These are phyloP conservation scores for Neofusicoccum cordaticola DNA, from an alignment of 2,329 filamentous ascomycete genomes.

Conservation along the genomic window DNA sequence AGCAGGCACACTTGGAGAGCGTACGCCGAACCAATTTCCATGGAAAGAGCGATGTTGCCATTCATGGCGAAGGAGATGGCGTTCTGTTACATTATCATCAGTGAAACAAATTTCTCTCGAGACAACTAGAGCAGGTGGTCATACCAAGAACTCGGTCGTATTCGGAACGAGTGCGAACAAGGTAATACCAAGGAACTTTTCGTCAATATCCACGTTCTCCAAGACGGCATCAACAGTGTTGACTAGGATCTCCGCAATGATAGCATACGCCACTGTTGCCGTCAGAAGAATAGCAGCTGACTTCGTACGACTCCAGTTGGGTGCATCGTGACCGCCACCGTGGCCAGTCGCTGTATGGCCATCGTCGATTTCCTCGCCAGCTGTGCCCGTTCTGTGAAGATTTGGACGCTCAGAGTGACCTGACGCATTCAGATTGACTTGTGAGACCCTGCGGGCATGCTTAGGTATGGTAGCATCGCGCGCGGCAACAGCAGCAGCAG, in stretches of 20 bases:
- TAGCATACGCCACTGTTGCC: constrained; percentile 88
- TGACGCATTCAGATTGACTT: constrained; percentile 35
- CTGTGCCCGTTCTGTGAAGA: constrained; percentile 37
- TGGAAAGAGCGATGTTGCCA: constrained; percentile 95
- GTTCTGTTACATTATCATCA: constrained; percentile 57
- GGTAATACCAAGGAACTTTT: constrained; percentile 96
- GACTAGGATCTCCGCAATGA: constrained; percentile 95
- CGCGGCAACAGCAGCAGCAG: constrained; percentile 82
- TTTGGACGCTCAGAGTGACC: constrained; percentile 39
- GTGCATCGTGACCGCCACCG: constrained; percentile 88
- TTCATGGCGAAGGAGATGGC: constrained; percentile 99
- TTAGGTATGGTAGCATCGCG: constrained; percentile 63
- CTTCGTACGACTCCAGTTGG: constrained; percentile 93
- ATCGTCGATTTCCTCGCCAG: constrained; percentile 45
- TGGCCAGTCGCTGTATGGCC: constrained; percentile 36
- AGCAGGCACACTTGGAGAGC: constrained; percentile 93
- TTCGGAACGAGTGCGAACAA: constrained; percentile 96
- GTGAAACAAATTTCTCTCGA: background rate
- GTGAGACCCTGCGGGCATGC: constrained; percentile 50
- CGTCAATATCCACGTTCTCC: constrained; percentile 84
- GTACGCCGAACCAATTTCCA: constrained; percentile 98
- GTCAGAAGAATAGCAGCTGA: constrained; percentile 84
- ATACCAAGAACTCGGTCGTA: constrained; percentile 92
- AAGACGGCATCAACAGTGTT: constrained; percentile 97
- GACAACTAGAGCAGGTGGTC: constrained; percentile 28